Conservation (phyloP, 2,329 filamentous ascomycete species). For the Epichloe brachyelytri region DNA sequence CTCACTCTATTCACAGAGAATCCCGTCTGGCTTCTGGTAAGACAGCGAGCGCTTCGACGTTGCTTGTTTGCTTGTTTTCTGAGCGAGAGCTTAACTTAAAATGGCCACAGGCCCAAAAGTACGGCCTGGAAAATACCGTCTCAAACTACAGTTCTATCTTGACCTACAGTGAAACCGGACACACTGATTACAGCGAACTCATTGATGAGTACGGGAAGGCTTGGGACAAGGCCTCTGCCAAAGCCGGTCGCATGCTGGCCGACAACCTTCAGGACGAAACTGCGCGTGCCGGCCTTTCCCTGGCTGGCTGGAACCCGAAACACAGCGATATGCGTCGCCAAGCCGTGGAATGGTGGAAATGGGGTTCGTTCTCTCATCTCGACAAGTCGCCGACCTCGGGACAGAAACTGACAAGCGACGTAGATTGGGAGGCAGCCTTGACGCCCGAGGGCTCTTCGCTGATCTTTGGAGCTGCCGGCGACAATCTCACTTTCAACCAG, state of each 20-base stretch:
- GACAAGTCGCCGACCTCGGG: no score
- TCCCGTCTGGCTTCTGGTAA: slow-evolving; percentile 44
- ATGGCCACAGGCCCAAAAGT: slow-evolving; percentile 35
- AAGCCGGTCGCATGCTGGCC: slow-evolving; percentile 43
- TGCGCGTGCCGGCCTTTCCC: slow-evolving; percentile 41
- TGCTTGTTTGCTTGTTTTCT: neutral
- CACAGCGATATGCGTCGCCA: slow-evolving; percentile 38
- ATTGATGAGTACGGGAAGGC: slow-evolving; percentile 36
- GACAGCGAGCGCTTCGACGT: neutral
- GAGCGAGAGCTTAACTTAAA: neutral
- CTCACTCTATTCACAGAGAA: slow-evolving; percentile 29
- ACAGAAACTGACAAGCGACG: neutral
- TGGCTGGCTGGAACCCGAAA: slow-evolving; percentile 50
- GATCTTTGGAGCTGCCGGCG: slow-evolving; percentile 39
- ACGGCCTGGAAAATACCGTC: slow-evolving; percentile 39
- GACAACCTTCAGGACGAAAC: slow-evolving; percentile 50
- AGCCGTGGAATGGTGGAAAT: slow-evolving; percentile 46
- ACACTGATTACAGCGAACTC: slow-evolving; percentile 34
- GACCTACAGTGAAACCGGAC: slow-evolving; percentile 47
- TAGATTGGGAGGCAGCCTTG: slow-evolving; percentile 43
- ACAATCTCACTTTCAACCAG: slow-evolving; percentile 50
- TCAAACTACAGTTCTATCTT: slow-evolving; percentile 46
- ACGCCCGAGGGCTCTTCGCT: slow-evolving; percentile 43
- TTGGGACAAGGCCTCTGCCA: slow-evolving; percentile 31
- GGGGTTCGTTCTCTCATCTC: slow-evolving; percentile 15